phyloP scores from a whole-genome alignment of 495 filamentous ascomycete species.

The Tuber melanosporum region DNA sequence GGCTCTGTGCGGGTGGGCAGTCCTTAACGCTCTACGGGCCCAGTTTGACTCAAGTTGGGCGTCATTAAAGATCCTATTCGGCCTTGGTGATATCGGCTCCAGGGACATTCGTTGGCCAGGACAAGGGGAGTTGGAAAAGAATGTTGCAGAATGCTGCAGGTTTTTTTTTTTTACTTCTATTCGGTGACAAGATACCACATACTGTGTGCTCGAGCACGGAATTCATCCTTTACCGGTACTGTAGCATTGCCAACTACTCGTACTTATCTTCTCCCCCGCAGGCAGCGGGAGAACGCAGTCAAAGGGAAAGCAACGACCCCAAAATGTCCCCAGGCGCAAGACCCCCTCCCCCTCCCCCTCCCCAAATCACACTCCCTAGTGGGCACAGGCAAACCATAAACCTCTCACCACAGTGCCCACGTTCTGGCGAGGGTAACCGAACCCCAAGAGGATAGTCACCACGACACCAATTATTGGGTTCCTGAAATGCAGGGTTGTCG shows the following conservation, averaged over 20 bases:
- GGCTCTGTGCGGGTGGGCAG: neutral
- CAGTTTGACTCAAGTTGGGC: neutral
- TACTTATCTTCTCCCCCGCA: neutral
- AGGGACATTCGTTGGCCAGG: neutral
- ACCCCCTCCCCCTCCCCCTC: neutral
- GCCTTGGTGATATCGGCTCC: neutral
- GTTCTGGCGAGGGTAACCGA: neutral
- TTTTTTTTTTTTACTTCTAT: neutral
- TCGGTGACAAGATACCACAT: neutral
- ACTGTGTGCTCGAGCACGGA: neutral
- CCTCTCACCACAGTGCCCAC: neutral
- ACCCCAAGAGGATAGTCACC: neutral
- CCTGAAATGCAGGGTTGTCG: neutral
- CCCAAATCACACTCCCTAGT: neutral
- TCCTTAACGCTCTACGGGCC: neutral
- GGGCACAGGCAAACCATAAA: neutral
- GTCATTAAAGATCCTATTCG: neutral
- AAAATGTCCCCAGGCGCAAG: neutral
- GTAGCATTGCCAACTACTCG: neutral
- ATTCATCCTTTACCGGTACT: neutral
- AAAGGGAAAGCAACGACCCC: neutral
- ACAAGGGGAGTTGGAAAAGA: neutral
- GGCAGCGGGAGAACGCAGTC: neutral
- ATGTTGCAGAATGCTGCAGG: neutral
- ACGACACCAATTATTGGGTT: neutral